Evolutionary conservation across 495 filamentous ascomycete genomes (phyloP).

Genomic region (Tuber magnatum): DNA sequence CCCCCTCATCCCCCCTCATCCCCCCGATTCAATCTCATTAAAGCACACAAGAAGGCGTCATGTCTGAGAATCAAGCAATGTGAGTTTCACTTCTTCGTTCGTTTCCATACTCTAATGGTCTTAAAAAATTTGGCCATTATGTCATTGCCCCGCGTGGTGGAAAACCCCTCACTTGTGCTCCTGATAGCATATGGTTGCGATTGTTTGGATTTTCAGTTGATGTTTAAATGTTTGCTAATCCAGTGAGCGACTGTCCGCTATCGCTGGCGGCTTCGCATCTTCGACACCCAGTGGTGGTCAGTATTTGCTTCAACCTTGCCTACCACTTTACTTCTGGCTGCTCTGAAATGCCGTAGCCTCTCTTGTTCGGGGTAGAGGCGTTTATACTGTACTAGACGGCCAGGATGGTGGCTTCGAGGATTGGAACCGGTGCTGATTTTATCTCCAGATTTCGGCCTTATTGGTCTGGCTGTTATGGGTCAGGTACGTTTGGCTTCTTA

Average conservation of each 20-base stretch:
- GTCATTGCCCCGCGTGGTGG: not conserved
- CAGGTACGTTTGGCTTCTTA: conserved; percentile 45
- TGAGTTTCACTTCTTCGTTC: conserved; percentile 45
- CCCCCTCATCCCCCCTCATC: conserved; percentile 10
- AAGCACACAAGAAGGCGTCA: conserved; percentile 19
- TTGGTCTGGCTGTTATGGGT: conserved; percentile 98
- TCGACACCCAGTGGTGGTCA: conserved; percentile 51
- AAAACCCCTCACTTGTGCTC: not conserved
- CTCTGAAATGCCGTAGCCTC: not conserved
- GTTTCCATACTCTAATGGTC: not conserved
- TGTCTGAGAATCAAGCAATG: conserved; percentile 52
- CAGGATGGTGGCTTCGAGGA: conserved; percentile 9
- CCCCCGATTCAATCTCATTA: conserved; percentile 17
- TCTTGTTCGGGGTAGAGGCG: not conserved
- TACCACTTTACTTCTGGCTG: conserved; percentile 12
- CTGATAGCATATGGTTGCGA: not conserved
- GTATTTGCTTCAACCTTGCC: conserved; percentile 15
- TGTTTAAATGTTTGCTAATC: conserved; percentile 54
- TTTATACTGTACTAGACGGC: not conserved
- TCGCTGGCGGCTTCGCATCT: conserved; percentile 52
- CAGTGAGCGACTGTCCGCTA: conserved; percentile 81
- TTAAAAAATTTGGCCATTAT: not conserved
- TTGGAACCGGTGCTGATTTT: conserved; percentile 46
- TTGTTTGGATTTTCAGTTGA: conserved; percentile 32
- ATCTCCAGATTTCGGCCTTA: conserved; percentile 88